Base-by-base conservation (phyloP, 495 filamentous ascomycete genomes). In the Achaetomiella virescens region DNA sequence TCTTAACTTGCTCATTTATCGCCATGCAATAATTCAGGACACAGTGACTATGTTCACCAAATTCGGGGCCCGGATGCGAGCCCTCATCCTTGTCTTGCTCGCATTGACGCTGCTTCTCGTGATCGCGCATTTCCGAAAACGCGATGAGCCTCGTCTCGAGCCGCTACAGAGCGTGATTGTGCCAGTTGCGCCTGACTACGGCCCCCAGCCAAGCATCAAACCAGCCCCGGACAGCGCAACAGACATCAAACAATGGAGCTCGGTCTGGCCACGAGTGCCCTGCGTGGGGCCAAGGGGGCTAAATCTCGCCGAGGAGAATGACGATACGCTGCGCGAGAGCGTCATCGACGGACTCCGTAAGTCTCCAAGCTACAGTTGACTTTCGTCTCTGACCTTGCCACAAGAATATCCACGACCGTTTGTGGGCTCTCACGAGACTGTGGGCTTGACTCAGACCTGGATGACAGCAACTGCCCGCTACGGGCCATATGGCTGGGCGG, bases 401-500 rank as follows among this genome's bases (percentile, higher is more conserved):
- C 27, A 31, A 9, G 27, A 25, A 51, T 51, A 51, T 6, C 48
- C 48, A 5, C 35, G 36, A 8, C 48, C 48, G 20, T 40, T 51
- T 40, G 33, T 40, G 35, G 48, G 48, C 35, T 51, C 48, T n/a
- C 36, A 51, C 11, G 33, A 25, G 21, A 17, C 12, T 21, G 12
- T 51, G 33, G 36, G 36, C 15, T 40, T 51, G 22, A 40, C 15
- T 14, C 35, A 27, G 7, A 51, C 48, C 20, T 51, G 48, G 48
- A 51, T 51, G 48, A 51, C 48, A 25, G 48, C 48, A 6, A 35
- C 48, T 29, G 48, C 15, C 14, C 48, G 48, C 48, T 51, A 51
- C 35, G 48, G 48, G 2, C 48, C 48, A 21, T 51, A 51, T 21
- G 48, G 48, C 35, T 51, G 48, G 48, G 35, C 14, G 1, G 48